phyloP scores from a whole-genome alignment of 1,284 basidiomycete genomes.

The Ustanciosporium gigantosporum region DNA sequence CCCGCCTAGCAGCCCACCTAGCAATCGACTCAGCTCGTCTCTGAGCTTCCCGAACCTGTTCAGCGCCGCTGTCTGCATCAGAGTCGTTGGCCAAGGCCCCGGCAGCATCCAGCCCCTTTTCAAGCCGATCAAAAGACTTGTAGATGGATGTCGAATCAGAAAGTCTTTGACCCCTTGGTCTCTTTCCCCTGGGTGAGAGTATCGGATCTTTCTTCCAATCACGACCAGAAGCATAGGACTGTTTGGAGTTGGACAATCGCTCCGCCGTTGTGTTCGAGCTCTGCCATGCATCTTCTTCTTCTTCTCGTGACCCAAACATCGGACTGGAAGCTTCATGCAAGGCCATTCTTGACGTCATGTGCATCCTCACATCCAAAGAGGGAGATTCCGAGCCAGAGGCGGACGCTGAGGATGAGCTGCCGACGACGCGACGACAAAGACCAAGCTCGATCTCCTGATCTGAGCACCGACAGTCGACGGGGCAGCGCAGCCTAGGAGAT shows the following conservation, averaged over 20 bases:
- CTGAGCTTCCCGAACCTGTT: constrained; percentile 8
- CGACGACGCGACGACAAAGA: constrained; percentile 21
- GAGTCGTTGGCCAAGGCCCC: constrained; percentile 12
- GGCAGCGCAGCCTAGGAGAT: constrained; percentile 6
- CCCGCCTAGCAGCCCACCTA: constrained; percentile 13
- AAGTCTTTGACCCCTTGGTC: not conserved
- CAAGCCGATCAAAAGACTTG: constrained; percentile 21
- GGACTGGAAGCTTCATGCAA: no score
- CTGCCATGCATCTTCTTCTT: no score
- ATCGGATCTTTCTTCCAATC: constrained; percentile 27
- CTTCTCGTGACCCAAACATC: no score
- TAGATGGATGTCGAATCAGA: constrained; percentile 6
- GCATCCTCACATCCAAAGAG: no score
- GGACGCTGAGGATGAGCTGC: no score
- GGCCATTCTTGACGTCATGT: no score
- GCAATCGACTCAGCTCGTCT: constrained; percentile 24
- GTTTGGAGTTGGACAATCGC: no score
- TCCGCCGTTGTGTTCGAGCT: no score
- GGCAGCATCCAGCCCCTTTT: constrained; percentile 10
- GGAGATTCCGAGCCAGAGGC: constrained; percentile 22
- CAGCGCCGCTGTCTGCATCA: constrained; percentile 20
- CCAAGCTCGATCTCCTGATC: constrained; percentile 36
- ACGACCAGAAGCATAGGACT: constrained; percentile 11
- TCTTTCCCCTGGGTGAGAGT: constrained; percentile 5
- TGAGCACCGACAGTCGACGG: constrained; percentile 36